A percentile compares a stretch with the other conserved stretches of the same genome.
These are phyloP conservation scores for Suhomyces terraborum DNA, from an alignment of 1,139 yeast genomes.

Conservation along the genomic window DNA sequence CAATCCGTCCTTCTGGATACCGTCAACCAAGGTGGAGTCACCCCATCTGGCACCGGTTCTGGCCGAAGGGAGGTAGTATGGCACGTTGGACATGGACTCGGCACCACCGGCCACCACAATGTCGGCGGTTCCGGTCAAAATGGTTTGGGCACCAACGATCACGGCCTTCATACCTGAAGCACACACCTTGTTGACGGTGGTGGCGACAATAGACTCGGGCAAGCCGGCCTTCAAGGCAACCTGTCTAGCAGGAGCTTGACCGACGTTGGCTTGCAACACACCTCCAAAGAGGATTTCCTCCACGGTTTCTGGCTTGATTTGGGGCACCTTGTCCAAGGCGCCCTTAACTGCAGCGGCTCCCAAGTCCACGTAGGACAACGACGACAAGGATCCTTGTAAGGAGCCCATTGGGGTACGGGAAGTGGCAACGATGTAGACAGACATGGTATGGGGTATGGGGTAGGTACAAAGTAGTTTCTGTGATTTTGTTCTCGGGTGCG, in stretches of 20 bases:
- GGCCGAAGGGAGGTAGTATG: conserved; percentile 86
- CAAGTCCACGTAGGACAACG: conserved; percentile 76
- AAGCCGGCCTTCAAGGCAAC: conserved; percentile 92
- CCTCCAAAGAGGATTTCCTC: conserved; percentile 94
- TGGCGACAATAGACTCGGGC: conserved; percentile 73
- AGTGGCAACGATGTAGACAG: conserved; percentile 86
- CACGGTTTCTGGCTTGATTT: conserved; percentile 72
- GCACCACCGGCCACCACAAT: conserved; percentile 97
- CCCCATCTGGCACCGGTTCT: conserved; percentile 92
- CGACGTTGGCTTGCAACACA: conserved; percentile 89
- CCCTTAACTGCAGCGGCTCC: conserved; percentile 92
- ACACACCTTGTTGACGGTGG: conserved; percentile 95
- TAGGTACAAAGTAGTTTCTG: conserved; percentile 1
- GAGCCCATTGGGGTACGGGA: conserved; percentile 97
- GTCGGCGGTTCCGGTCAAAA: conserved; percentile 86
- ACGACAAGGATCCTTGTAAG: conserved; percentile 79
- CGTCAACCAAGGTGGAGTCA: conserved; percentile 75
- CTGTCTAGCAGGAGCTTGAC: conserved; percentile 98
- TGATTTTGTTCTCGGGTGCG: conserved; percentile 4
- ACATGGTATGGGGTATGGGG: conserved; percentile 9
- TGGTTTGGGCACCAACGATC: conserved; percentile 87
- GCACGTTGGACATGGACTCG: conserved; percentile 95
- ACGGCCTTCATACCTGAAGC: conserved; percentile 95
- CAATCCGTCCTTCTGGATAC: conserved; percentile 88
- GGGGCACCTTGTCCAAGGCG: conserved; percentile 81